phyloP scores from a whole-genome alignment of 108 stramenopile genomes.

The Stephanodiscus triporus region DNA sequence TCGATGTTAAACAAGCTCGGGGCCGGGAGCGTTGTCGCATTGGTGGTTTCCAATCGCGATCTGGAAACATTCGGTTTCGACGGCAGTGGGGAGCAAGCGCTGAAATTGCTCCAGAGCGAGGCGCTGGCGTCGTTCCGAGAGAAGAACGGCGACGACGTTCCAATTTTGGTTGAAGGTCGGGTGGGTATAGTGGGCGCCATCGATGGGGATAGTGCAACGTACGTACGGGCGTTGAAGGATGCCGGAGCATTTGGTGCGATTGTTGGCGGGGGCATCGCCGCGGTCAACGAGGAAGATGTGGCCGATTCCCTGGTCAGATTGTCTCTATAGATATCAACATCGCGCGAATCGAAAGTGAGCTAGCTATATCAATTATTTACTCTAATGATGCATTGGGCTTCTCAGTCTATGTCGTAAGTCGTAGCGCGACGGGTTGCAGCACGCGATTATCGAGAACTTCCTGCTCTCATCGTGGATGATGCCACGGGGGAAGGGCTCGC shows the following conservation, averaged over 20 bases:
- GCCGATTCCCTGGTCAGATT: constrained; percentile 22
- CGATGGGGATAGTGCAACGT: constrained; percentile 33
- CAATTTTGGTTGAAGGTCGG: constrained; percentile 76
- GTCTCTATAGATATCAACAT: constrained; percentile 12
- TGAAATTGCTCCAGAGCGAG: constrained; percentile 67
- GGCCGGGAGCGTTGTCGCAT: constrained; percentile 56
- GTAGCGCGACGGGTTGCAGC: too few species aligned
- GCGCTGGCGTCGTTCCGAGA: constrained; percentile 55
- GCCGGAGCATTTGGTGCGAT: constrained; percentile 81
- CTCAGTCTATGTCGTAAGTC: too few species aligned
- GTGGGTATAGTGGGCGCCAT: constrained; percentile 64
- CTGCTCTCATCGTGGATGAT: too few species aligned
- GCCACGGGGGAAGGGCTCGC: too few species aligned
- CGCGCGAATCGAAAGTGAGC: neutral
- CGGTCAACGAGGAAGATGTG: constrained; percentile 30
- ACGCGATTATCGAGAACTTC: too few species aligned
- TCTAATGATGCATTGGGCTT: too few species aligned
- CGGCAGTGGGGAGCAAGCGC: constrained; percentile 70
- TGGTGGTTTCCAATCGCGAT: constrained; percentile 77
- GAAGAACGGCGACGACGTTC: constrained; percentile 62
- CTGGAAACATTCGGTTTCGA: constrained; percentile 83
- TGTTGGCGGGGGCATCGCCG: constrained; percentile 70
- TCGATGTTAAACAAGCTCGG: constrained; percentile 42
- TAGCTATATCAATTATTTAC: too few species aligned
- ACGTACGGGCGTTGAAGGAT: constrained; percentile 64